Base-by-base conservation (phyloP, 768 basidiomycete genomes). In the Pleurotus tuoliensis region DNA sequence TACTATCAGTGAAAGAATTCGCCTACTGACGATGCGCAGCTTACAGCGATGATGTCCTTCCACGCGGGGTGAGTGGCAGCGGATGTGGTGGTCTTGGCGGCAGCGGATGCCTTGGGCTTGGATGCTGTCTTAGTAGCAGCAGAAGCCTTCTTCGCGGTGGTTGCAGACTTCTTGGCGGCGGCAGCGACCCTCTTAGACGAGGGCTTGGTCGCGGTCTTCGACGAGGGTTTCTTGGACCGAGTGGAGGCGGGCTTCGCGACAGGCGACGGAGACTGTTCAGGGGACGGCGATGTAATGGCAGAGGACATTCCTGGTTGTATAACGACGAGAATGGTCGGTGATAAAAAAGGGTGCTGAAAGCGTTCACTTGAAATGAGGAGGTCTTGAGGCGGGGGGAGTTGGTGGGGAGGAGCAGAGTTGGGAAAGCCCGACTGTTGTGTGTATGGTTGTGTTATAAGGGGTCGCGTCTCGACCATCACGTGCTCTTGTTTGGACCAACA, bases 31-130 rank as follows among this genome's bases (percentile, higher is more conserved):
- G 50, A 37, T 8, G 22, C 30, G 47, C 47, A 16, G 66, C 73
- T 30, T 51, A 80, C 81, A 59, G 68, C 77, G 65, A 84, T 75
- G 48, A 82, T 82, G 4, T 82, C 79, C 59, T 80, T 81, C 81
- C 81, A 84, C 2, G 78, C 69, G 5, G 82, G 82, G 57, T 79
- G 76, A 2, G 70, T 64, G 3, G 63, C 56, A 2, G 61, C 61
- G 45, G 64, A 63, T 3, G 66, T 56, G 27, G 57, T 39, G 12
- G 56, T 40, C 18, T 51, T 58, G 25, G 68, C 48, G 54, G 65
- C 48, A 45, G 63, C 62, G 13, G 66, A 55, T n/a, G 67, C 56
- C 61, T 71, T 75, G 25, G 64, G 24, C 66, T 70, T 73, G 22
- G 67, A 59, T 11, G 70, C 60, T 11, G 65, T 40, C 63, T 76